Percentiles rank a stretch among this genome's conserved stretches.
These are phyloP conservation scores for Aspergillus fructus DNA, from an alignment of 2,329 filamentous ascomycete genomes.

Conservation along the genomic window DNA sequence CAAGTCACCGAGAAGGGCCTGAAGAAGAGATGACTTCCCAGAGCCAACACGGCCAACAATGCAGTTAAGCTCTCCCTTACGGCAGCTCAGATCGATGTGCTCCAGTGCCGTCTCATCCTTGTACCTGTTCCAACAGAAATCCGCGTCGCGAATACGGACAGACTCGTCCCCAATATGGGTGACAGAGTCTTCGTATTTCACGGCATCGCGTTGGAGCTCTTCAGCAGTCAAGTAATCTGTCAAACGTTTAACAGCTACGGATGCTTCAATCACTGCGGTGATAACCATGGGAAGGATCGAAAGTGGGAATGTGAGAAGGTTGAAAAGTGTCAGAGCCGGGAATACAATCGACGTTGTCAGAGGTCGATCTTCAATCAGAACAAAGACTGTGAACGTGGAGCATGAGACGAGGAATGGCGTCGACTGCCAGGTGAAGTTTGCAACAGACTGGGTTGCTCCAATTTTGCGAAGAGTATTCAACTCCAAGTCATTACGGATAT, in stretches of 20 bases:
- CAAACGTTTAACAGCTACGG: slow-evolving; percentile 84
- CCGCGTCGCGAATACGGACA: slow-evolving; percentile 77
- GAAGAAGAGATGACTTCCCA: slow-evolving; percentile 90
- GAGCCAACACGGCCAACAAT: slow-evolving; percentile 91
- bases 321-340: slow-evolving; percentile 89
- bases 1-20: slow-evolving; percentile 83
- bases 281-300: slow-evolving; percentile 97
- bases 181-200: slow-evolving; percentile 67
- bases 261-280: slow-evolving; percentile 90
- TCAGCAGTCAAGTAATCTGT: slow-evolving; percentile 83
- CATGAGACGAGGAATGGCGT: slow-evolving; percentile 98
- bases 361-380: slow-evolving; percentile 75
- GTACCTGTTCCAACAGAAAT: slow-evolving; percentile 93
- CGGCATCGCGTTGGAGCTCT: slow-evolving; percentile 83
- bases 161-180: slow-evolving; percentile 80
- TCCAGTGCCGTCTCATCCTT: slow-evolving; percentile 67
- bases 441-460: slow-evolving; percentile 86
- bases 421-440: slow-evolving; percentile 97
- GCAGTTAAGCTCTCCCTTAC: slow-evolving; percentile 90
- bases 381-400: slow-evolving; percentile 92
- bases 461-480: slow-evolving; percentile 95
- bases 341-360: slow-evolving; percentile 95
- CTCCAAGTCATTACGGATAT: slow-evolving; percentile 92
- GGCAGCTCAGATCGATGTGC: slow-evolving; percentile 82
- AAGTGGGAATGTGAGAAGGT: slow-evolving; percentile 90